phyloP scores from a whole-genome alignment of 1,284 basidiomycete genomes.

The Fomitopsis schrenkii region DNA sequence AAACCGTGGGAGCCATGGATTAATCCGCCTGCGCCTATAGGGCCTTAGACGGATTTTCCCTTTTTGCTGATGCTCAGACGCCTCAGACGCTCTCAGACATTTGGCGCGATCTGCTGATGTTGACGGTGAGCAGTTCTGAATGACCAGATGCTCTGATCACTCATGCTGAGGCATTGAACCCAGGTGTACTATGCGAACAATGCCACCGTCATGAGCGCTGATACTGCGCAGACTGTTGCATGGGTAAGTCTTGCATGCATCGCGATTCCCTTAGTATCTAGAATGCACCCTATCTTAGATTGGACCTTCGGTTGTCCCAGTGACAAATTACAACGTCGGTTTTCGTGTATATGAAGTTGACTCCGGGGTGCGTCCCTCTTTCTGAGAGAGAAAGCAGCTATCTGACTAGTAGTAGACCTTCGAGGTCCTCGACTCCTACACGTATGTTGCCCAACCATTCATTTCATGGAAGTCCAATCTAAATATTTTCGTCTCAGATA shows the following conservation, averaged over 20 bases:
- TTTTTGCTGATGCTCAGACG: too few species aligned
- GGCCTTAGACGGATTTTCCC: too few species aligned
- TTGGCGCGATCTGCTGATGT: too few species aligned
- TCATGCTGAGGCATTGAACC: background rate
- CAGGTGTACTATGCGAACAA: conserved; percentile 78
- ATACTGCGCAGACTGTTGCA: conserved; percentile 50
- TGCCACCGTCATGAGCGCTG: conserved; percentile 53
- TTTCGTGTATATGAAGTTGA: conserved; percentile 81
- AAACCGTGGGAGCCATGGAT: too few species aligned
- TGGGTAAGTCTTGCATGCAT: conserved; percentile 39
- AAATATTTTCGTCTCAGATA: conserved; percentile 37
- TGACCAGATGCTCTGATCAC: background rate
- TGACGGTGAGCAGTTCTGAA: too few species aligned
- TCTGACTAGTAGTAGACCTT: conserved; percentile 46
- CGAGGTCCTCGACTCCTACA: conserved; percentile 70
- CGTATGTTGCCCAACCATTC: conserved; percentile 36
- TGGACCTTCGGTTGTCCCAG: conserved; percentile 69
- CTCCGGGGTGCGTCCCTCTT: conserved; percentile 45
- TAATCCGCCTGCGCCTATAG: too few species aligned
- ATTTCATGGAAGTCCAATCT: background rate
- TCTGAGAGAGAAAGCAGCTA: too few species aligned
- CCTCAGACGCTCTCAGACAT: too few species aligned
- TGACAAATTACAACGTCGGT: conserved; percentile 73
- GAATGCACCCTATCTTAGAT: conserved; percentile 30
- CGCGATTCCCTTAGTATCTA: background rate